Conservation (phyloP, 768 basidiomycete genomes). For the Lanmaoa rubissima region DNA sequence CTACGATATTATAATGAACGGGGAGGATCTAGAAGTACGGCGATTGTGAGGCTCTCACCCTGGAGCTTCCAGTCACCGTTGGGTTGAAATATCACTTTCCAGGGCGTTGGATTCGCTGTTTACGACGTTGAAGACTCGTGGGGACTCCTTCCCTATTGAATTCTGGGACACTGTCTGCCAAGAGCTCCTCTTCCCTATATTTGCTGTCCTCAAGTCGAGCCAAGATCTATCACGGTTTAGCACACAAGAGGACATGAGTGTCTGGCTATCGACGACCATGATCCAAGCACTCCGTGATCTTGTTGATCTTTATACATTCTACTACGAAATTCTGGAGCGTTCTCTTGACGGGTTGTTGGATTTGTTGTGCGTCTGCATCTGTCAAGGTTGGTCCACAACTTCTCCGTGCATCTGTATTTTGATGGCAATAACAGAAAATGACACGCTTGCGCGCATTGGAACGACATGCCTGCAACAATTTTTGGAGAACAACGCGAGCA, state of each 20-base stretch:
- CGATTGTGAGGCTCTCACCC: constrained; percentile 67
- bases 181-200: constrained; percentile 97
- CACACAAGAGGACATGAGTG: constrained; percentile 98
- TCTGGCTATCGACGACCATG: constrained; percentile 99
- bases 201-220: constrained; percentile 90
- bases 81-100: constrained; percentile 8
- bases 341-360: constrained; percentile 94
- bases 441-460: constrained; percentile 94
- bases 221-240: constrained; percentile 91
- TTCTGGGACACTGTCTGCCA: constrained; percentile 99
- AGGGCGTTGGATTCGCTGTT: constrained; percentile 98
- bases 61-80: neutral
- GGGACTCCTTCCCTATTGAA: constrained; percentile 77
- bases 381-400: constrained; percentile 70
- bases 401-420: neutral
- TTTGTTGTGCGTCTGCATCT: constrained; percentile 92
- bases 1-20: constrained; percentile 99
- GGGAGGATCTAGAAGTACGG: constrained; percentile 96
- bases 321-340: constrained; percentile 87
- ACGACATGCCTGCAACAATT: constrained; percentile 97
- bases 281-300: constrained; percentile 95
- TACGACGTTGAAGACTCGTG: constrained; percentile 88
- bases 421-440: constrained; percentile 69
- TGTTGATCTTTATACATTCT: constrained; percentile 93
- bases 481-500: constrained; percentile 87